phyloP scores from a whole-genome alignment of 83 land plant genomes.

The Larix sibirica region DNA sequence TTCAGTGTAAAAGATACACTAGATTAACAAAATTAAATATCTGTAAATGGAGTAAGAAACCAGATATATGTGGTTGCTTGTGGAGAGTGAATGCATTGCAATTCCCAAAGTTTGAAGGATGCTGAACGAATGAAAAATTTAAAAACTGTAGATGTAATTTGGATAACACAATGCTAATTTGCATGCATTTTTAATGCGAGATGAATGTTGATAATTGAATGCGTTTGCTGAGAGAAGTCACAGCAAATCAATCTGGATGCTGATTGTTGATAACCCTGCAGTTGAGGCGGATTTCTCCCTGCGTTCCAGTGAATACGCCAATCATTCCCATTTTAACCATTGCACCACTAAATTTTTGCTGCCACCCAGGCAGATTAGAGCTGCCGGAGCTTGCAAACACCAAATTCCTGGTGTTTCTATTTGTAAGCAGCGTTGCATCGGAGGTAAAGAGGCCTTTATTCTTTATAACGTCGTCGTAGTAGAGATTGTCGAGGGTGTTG shows the following conservation, averaged over 20 bases:
- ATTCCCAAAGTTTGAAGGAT: no score
- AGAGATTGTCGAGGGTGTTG: constrained; percentile 19
- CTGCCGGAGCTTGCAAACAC: constrained; percentile 19
- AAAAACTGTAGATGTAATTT: no score
- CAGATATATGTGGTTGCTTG: no score
- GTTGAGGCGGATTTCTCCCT: constrained; percentile 43
- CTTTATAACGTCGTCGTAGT: constrained; percentile 21
- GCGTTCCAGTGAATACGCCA: constrained; percentile 28
- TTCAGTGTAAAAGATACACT: no score
- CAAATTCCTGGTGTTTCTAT: constrained; percentile 1
- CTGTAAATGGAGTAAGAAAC: no score
- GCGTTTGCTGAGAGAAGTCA: neutral
- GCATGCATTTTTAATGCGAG: no score
- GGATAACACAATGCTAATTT: no score
- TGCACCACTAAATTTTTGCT: constrained; percentile 31
- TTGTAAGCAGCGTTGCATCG: constrained; percentile 35
- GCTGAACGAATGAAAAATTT: no score
- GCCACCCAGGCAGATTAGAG: constrained; percentile 18
- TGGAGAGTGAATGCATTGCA: no score
- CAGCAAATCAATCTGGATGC: no score
- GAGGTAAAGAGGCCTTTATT: constrained; percentile 46
- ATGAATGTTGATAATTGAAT: no score
- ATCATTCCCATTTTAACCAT: constrained; percentile 54
- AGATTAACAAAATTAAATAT: no score
- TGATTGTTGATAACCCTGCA: constrained; percentile 36